Conservation (phyloP, 2,329 filamentous ascomycete species). For the Neonectria ditissima region DNA sequence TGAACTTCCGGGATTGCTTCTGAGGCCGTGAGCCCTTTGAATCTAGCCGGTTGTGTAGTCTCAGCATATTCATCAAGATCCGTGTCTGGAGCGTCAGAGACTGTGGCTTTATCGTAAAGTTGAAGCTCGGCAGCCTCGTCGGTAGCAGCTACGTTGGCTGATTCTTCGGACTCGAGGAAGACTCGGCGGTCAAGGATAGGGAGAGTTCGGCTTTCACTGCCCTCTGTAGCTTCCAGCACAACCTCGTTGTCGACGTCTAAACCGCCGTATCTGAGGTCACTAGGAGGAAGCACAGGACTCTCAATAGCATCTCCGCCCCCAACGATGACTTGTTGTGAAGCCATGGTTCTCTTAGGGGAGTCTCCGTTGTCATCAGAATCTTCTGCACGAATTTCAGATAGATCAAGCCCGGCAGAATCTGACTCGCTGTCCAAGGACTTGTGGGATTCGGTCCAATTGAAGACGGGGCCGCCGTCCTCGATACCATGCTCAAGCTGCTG, state of each 20-base stretch:
- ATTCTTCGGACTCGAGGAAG: not conserved
- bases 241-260: constrained; percentile 8
- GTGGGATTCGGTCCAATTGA: not conserved
- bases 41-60: not conserved
- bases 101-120: not conserved
- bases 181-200: not conserved
- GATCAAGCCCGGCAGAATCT: constrained; percentile 2
- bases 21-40: not conserved
- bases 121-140: not conserved
- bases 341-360: not conserved
- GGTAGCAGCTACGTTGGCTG: not conserved
- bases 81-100: constrained; percentile 1
- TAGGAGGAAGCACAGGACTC: constrained; percentile 17
- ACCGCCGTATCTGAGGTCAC: constrained; percentile 5
- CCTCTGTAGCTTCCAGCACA: not conserved
- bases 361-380: not conserved
- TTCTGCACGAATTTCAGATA: not conserved
- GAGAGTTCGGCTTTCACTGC: not conserved
- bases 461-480: not conserved
- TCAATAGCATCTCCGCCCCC: not conserved
- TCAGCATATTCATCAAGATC: constrained; percentile 2
- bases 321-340: not conserved
- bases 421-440: constrained; percentile 1
- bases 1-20: not conserved
- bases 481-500: not conserved